Base-by-base conservation (phyloP, 2,329 filamentous ascomycete genomes). In the Botrytis hyacinthi region DNA sequence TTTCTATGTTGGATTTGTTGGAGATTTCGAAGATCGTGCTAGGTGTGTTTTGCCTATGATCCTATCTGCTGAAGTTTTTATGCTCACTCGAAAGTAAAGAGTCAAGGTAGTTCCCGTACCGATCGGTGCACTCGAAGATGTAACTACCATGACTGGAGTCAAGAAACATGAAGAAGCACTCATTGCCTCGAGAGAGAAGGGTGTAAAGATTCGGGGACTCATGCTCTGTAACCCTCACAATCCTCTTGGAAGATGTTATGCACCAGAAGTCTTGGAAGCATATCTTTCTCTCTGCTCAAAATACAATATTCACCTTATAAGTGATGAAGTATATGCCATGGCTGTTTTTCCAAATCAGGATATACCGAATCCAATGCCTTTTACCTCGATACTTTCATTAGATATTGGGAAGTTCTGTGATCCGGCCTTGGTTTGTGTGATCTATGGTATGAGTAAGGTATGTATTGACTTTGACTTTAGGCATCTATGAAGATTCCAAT, bases 331-430 rank as follows among this genome's bases (percentile, higher is more conserved):
- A 57, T 87, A 87, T 76, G 85, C 85, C 2, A 76, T 84, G 22
- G 84, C 84, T 0, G 78, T 83, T 0, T 87, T 81, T 76, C 76
- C 81, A n/a, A 84, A 80, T 57, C 78, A 75, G 0, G 79, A 80
- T 7, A 59, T 73, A 26, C 68, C 44, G 3, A 54, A 75, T 5
- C 73, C 83, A 86, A 18, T 75, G 0, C 79, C 81, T 0, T 89
- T 89, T 75, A 85, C 83, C 4, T 88, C 86, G 0, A 81, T 83
- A 2, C 80, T 89, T 1, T 84, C 86, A 2, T 84, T 88, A 12
- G 80, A 86, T 54, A 70, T 82, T 0, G 71, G 76, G 0, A 81
- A 78, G 0, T 76, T 88, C 44, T 86, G 89, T 48, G 82, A 88
- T 73, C 80, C 83, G 0, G 76, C 81, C 20, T 80, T 82, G 3